Base-by-base conservation (phyloP, 495 filamentous ascomycete species). In the Aspergillus sclerotiicarbonarius region DNA sequence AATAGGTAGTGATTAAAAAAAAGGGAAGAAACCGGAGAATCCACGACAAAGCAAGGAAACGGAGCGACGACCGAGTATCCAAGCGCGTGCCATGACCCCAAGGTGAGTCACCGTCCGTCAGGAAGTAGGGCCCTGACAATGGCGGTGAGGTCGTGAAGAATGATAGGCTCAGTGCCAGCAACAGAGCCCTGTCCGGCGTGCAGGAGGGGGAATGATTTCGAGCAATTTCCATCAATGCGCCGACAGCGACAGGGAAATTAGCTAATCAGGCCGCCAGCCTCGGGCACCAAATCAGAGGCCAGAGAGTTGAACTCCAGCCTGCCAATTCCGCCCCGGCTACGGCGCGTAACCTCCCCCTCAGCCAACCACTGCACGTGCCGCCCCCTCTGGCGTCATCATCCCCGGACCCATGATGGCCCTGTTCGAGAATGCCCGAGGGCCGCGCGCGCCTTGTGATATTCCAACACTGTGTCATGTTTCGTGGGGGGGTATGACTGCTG, bases 201-300 rank as follows among this genome's bases (percentile, higher is more conserved):
- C 52, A 61, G 59, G n/a, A 51, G 41, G 31, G 8, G 15, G 44
- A 39, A 21, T 32, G 35, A 13, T 2, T 21, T 10, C 2, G 4
- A 10, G 16, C 12, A 32, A 37, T 59, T 65, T 55, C 53, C 46
- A 16, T 16, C 55, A 47, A 58, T 54, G 62, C 62, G 61, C 64
- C 64, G 58, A 59, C 56, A 53, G 61, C 61, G 61, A 67, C 55
- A 13, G 30, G 29, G 58, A 58, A 67, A 67, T 67, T 61, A 67
- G 31, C 46, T 67, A 63, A 67, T 54, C 58, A 60, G 58, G 58
- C 60, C 51, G 60, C 54, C 53, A 53, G 58, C 48, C 19, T 62
- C 53, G 61, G 61, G 57, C 61, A 63, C 47, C 56, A 56, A 58
- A 62, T 59, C 43, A 53, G 41, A 55, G 32, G 49, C 51, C 39